Percentiles rank a stretch among this genome's conserved stretches.
These are phyloP conservation scores for Entophlyctis helioformis DNA, from an alignment of 192 early-diverging fungal species.

Conservation along the genomic window DNA sequence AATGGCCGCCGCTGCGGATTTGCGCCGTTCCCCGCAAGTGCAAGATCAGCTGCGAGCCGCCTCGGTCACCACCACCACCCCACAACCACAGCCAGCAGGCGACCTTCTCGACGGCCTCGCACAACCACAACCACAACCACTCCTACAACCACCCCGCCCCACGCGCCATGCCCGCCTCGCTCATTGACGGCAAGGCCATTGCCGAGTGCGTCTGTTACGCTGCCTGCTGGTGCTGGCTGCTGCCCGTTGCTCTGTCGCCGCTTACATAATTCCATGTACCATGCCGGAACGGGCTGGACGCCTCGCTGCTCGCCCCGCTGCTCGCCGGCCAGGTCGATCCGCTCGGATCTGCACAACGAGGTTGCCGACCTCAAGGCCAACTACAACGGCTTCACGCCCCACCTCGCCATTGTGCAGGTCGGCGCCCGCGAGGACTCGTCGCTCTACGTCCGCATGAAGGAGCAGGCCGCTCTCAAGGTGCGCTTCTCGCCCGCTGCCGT, in stretches of 20 bases:
- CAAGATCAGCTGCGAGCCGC: too few relatives aligned
- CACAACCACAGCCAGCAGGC: too few relatives aligned
- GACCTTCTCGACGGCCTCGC: too few relatives aligned
- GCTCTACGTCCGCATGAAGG: conserved; percentile 88
- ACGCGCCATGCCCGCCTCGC: conserved; percentile 21
- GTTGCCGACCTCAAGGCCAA: conserved; percentile 48
- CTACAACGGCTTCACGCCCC: conserved; percentile 65
- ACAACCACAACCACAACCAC: too few relatives aligned
- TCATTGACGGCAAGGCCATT: conserved; percentile 72
- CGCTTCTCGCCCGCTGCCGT: not conserved
- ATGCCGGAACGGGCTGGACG: not conserved
- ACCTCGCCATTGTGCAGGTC: conserved; percentile 84
- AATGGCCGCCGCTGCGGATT: too few relatives aligned
- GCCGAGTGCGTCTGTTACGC: conserved; percentile 38
- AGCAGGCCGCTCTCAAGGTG: conserved; percentile 76
- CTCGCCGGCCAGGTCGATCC: conserved; percentile 22
- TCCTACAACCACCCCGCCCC: too few relatives aligned
- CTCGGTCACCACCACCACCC: too few relatives aligned
- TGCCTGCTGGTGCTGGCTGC: too few relatives aligned
- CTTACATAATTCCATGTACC: not conserved
- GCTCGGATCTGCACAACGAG: conserved; percentile 51
- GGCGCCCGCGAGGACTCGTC: conserved; percentile 88
- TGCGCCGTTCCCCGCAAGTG: too few relatives aligned
- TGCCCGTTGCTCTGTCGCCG: too few relatives aligned
- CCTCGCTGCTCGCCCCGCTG: not conserved